A percentile compares a stretch with the other conserved stretches of the same genome.
These are phyloP conservation scores for Podila epigama DNA, from an alignment of 192 early-diverging fungal genomes.

Conservation along the genomic window DNA sequence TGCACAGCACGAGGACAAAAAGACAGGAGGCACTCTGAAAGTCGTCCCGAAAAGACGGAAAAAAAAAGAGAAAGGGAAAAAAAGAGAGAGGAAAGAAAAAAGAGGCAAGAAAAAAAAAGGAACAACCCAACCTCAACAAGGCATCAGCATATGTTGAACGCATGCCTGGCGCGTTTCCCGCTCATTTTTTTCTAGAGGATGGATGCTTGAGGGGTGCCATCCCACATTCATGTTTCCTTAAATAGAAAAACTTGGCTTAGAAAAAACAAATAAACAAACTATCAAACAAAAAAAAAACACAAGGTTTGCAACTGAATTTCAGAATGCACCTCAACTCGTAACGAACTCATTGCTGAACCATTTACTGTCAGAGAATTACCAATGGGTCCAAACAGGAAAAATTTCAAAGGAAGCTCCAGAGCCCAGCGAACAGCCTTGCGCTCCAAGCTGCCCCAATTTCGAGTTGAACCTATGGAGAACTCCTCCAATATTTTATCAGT, in stretches of 20 bases:
- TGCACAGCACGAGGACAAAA: too few relatives aligned
- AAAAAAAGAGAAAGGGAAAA: neutral
- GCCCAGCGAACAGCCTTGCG: neutral
- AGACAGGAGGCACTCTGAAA: neutral
- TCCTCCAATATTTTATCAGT: neutral
- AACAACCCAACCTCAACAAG: too few relatives aligned
- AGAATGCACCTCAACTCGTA: neutral
- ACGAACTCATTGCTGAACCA: neutral
- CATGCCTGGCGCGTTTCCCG: too few relatives aligned
- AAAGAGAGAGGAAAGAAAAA: neutral
- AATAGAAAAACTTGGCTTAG: too few relatives aligned
- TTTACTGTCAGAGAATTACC: neutral
- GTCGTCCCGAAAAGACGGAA: neutral
- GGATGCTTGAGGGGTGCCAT: too few relatives aligned
- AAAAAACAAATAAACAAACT: neutral
- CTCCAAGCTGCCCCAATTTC: neutral
- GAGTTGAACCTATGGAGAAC: neutral
- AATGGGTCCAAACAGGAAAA: neutral
- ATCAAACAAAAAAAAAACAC: neutral
- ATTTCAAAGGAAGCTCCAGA: neutral
- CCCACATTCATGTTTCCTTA: too few relatives aligned
- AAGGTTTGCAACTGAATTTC: too few relatives aligned
- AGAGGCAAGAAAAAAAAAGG: neutral
- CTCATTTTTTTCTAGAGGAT: too few relatives aligned
- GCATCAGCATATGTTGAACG: too few relatives aligned